phyloP scores from a whole-genome alignment of 768 basidiomycete species.

The Mycena polygramma region DNA sequence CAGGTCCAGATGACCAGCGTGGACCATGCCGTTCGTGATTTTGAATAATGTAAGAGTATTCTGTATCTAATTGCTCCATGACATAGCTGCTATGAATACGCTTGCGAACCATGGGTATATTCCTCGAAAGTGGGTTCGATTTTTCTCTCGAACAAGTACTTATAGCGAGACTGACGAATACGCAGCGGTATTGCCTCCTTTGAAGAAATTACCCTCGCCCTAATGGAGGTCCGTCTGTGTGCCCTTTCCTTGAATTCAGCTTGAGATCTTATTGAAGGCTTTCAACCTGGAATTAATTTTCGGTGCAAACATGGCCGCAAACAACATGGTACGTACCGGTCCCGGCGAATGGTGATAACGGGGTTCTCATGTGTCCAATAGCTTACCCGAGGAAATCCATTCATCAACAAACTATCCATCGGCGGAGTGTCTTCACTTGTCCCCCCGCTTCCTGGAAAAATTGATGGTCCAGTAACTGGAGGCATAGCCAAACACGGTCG shows the following conservation, averaged over 20 bases:
- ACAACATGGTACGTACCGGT: conserved; percentile 24
- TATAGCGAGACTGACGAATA: not conserved
- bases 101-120: conserved; percentile 35
- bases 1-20: conserved; percentile 36
- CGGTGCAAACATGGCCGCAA: conserved; percentile 31
- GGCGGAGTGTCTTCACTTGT: conserved; percentile 32
- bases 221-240: conserved; percentile 33
- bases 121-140: conserved; percentile 25
- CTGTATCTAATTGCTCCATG: not conserved
- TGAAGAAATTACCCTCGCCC: conserved; percentile 31
- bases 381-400: conserved; percentile 35
- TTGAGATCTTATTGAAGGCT: conserved; percentile 5
- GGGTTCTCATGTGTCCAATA: not conserved
- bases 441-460: conserved; percentile 28
- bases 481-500: conserved; percentile 38
- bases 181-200: conserved; percentile 38
- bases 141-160: no score
- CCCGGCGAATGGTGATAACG: not conserved
- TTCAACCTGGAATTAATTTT: conserved; percentile 30
- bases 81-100: conserved; percentile 36
- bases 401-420: conserved; percentile 34
- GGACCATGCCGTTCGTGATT: conserved; percentile 36
- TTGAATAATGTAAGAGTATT: not conserved
- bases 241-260: not conserved
- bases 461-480: conserved; percentile 33